Percentiles rank a stretch among this genome's conserved stretches.
Conservation (phyloP, 805 yeast species). For the Pichia exigua region DNA sequence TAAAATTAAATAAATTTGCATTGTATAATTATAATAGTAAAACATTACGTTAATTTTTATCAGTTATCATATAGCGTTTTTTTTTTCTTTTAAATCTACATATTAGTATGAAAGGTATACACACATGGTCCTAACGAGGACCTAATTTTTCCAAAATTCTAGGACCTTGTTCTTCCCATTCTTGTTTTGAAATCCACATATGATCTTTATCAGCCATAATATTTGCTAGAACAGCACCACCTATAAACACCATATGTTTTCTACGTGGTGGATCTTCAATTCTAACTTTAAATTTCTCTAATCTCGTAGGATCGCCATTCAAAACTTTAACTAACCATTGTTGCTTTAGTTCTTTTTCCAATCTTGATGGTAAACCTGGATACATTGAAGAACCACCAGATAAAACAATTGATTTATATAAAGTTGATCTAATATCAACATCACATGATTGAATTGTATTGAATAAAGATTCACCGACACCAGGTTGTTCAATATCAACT, state of each 20-base stretch:
- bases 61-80: background rate
- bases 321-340: conserved; percentile 88
- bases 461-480: conserved; percentile 88
- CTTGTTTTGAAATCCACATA: conserved; percentile 94
- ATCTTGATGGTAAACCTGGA: conserved; percentile 92
- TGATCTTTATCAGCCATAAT: conserved; percentile 98
- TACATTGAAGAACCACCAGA: conserved; percentile 99
- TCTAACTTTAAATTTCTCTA: conserved; percentile 88
- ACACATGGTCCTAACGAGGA: conserved; percentile 52
- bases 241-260: conserved; percentile 96
- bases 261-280: conserved; percentile 99
- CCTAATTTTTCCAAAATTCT: conserved; percentile 82
- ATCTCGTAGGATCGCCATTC: conserved; percentile 76
- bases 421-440: conserved; percentile 81
- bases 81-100: background rate
- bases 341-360: conserved; percentile 94
- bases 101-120: background rate
- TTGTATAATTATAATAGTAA: background rate
- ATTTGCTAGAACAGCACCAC: conserved; percentile 96
- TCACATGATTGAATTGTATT: conserved; percentile 93
- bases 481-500: conserved; percentile 95
- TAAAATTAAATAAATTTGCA: background rate
- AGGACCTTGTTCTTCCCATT: conserved; percentile 97
- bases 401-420: conserved; percentile 85
- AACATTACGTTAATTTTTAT: background rate